Percentiles rank a stretch among this genome's conserved stretches.
Evolutionary conservation across 176 grass and related monocot genomes (phyloP).

Genomic region (Neostapfia colusana): DNA sequence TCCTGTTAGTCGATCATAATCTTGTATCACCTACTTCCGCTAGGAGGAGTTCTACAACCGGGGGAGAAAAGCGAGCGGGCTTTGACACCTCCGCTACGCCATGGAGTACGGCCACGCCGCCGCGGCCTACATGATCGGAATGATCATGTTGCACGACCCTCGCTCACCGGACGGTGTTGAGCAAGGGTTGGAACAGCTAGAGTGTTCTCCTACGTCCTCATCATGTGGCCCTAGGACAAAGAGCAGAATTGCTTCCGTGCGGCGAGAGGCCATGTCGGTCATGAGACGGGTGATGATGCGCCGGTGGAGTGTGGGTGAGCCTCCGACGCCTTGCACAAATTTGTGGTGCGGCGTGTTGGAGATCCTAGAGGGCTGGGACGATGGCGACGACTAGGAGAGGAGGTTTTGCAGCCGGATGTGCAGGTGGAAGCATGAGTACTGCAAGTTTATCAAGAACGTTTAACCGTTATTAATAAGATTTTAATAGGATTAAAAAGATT

Average conservation of each 20-base stretch:
- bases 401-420: conserved; percentile 49
- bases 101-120: conserved; percentile 37
- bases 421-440: conserved; percentile 40
- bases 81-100: conserved; percentile 33
- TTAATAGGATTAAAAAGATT: no score
- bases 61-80: conserved; percentile 20
- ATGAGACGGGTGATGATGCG: no score
- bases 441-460: conserved; percentile 28
- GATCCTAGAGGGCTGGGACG: conserved; percentile 18
- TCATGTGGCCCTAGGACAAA: background rate
- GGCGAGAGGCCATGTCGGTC: background rate
- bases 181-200: conserved; percentile 18
- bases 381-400: conserved; percentile 24
- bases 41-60: conserved; percentile 46
- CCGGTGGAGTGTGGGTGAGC: background rate
- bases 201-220: no score
- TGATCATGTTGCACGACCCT: conserved; percentile 33
- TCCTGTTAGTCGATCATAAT: background rate
- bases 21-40: background rate
- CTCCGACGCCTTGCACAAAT: background rate
- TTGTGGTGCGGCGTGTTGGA: conserved; percentile 29
- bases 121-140: conserved; percentile 33
- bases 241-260: conserved; percentile 3
- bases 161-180: background rate
- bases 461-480: no score